Conservation (phyloP, 164 flowering plant genomes). For the Aristolochia contorta region DNA sequence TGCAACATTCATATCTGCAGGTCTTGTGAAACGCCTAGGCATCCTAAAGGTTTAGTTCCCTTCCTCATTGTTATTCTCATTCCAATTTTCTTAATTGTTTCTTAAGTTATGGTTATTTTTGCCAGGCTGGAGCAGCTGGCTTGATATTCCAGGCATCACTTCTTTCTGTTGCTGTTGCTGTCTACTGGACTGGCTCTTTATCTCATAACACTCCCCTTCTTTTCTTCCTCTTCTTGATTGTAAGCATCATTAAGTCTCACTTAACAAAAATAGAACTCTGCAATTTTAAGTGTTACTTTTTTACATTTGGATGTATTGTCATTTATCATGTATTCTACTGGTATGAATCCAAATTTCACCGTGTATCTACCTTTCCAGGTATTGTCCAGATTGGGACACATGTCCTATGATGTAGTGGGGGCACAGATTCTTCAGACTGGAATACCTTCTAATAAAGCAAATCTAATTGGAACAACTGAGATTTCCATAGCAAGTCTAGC, state of each 20-base stretch:
- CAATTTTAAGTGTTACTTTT: too few species aligned
- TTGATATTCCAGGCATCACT: slow-evolving; percentile 81
- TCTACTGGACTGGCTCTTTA: slow-evolving; percentile 77
- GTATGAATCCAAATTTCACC: not conserved
- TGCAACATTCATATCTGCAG: slow-evolving; percentile 89
- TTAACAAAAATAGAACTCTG: too few species aligned
- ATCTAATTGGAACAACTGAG: slow-evolving; percentile 89
- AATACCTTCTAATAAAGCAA: slow-evolving; percentile 82
- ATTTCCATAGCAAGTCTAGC: slow-evolving; percentile 88
- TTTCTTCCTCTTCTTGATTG: slow-evolving; percentile 74
- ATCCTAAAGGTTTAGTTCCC: slow-evolving; percentile 61
- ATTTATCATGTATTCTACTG: not conserved
- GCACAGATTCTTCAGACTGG: slow-evolving; percentile 98
- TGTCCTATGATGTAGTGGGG: slow-evolving; percentile 95
- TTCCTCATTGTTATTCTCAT: not conserved
- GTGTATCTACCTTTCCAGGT: slow-evolving; percentile 41
- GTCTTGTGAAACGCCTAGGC: slow-evolving; percentile 63
- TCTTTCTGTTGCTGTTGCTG: slow-evolving; percentile 79
- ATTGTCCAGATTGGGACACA: slow-evolving; percentile 88
- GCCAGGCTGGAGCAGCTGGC: slow-evolving; percentile 96
- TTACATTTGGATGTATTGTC: not conserved
- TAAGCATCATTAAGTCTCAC: slow-evolving; percentile 29
- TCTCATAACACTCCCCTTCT: slow-evolving; percentile 63
- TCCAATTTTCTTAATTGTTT: too few species aligned
- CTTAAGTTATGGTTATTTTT: slow-evolving; percentile 3